Evolutionary conservation across 2,329 filamentous ascomycete genomes (phyloP).

Genomic region (Pochonia chlamydosporia): DNA sequence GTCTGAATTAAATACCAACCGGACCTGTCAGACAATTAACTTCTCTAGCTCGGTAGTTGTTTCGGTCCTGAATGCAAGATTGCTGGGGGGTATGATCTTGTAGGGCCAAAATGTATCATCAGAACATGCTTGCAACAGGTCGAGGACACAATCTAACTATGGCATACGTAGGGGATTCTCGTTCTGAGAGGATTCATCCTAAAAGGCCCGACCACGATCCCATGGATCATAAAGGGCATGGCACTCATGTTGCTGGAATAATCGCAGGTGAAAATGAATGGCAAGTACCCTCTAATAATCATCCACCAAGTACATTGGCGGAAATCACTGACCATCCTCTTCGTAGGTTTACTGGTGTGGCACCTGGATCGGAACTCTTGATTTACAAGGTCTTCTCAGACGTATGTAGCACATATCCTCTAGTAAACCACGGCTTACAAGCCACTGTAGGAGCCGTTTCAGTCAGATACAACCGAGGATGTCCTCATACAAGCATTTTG

Average conservation of each 20-base stretch:
- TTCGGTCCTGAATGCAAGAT: constrained; percentile 33
- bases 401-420: constrained; percentile 11
- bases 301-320: too few species aligned
- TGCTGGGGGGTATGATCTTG: constrained; percentile 31
- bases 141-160: neutral
- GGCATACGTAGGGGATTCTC: constrained; percentile 1
- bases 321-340: neutral
- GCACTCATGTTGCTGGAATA: constrained; percentile 35
- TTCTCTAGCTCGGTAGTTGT: constrained; percentile 29
- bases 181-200: constrained; percentile 12
- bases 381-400: constrained; percentile 38
- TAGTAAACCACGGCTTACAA: neutral
- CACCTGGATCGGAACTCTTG: constrained; percentile 37
- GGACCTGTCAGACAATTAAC: constrained; percentile 1
- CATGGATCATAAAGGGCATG: constrained; percentile 16
- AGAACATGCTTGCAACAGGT: neutral
- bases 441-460: neutral
- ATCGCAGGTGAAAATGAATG: constrained; percentile 38
- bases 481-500: constrained; percentile 30
- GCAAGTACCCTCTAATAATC: constrained; percentile 9
- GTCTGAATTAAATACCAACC: neutral
- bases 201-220: constrained; percentile 25
- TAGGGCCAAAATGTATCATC: constrained; percentile 24
- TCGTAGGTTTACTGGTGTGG: constrained; percentile 36
- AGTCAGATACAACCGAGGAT: constrained; percentile 22